Base-by-base conservation (phyloP, 768 basidiomycete genomes). In the Hortiboletus campestris region DNA sequence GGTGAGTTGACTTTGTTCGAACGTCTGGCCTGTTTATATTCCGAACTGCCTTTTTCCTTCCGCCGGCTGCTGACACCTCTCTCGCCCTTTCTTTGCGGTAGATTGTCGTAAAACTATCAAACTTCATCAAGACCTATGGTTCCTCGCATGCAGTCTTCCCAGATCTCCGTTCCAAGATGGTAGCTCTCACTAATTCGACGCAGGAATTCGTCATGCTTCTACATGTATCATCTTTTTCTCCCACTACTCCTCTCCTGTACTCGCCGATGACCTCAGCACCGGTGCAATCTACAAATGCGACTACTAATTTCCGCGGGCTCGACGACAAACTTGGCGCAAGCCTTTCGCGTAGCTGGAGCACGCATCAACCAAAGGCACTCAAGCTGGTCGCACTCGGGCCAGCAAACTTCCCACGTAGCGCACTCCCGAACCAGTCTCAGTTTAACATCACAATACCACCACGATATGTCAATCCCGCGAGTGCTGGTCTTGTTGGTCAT, bases 121-220 rank as follows among this genome's bases (percentile, higher is more conserved):
- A 82, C 63, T 74, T 84, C 4, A 79, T 94, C 62, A 93, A 89
- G 73, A 74, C 77, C 13, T 76, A 84, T 58, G 83, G 84, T 48
- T 76, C 77, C 22, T 73, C 75, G 17, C 77, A 81, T 56, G 76
- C 81, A n/a, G 81, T 85, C 46, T 80, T 84, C 16, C 72, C 83
- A 5, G 71, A 77, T 34, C 76, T 95, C 41, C 83, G 89, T 56
- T 80, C 76, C 51, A 84, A 85, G 64, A 85, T 93, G 76, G 82
- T 86, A 39, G 81, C 82, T 59, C 78, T 97, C 53, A 90, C 88
- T 20, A 88, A 90, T 63, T 82, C 86, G 13, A 92, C 93, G 12
- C 86, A 95, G 70, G 91, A 91, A 68, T 89, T 94, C 63, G 86
- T 90, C 46, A 90, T 92, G 60, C 76, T 96, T 46, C 75, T 95